Percentiles rank a stretch among this genome's conserved stretches.
phyloP scores from a whole-genome alignment of 306 rosid species.

The Fagus sylvatica region DNA sequence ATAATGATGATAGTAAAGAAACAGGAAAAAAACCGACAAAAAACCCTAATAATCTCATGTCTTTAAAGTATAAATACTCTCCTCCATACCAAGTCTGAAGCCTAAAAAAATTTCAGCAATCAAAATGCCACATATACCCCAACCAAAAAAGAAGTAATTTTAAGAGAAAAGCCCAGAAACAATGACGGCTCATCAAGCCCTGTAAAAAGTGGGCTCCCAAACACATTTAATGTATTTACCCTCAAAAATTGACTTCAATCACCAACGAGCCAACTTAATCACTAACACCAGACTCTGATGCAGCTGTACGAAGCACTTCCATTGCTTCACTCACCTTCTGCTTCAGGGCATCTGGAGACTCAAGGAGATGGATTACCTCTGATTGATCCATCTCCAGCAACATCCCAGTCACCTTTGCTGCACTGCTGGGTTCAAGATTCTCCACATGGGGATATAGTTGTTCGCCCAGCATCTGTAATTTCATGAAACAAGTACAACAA shows the following conservation, averaged over 20 bases:
- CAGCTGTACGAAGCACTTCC: slow-evolving; percentile 70
- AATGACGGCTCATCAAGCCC: slow-evolving; percentile 27
- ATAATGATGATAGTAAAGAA: slow-evolving; percentile 1
- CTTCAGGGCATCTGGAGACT: slow-evolving; percentile 82
- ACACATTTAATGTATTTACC: slow-evolving; percentile 6
- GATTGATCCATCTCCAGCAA: slow-evolving; percentile 94
- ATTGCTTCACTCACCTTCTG: slow-evolving; percentile 82
- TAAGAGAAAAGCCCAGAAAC: slow-evolving; percentile 4
- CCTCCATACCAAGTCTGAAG: slow-evolving; percentile 23
- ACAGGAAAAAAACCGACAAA: slow-evolving; percentile 15
- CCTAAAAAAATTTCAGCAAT: neutral
- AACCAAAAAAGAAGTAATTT: slow-evolving; percentile 10
- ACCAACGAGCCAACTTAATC: slow-evolving; percentile 56
- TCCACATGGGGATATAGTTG: slow-evolving; percentile 84
- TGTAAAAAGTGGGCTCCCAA: slow-evolving; percentile 18
- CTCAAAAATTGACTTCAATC: slow-evolving; percentile 37
- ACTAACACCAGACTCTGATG: slow-evolving; percentile 50
- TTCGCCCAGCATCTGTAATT: slow-evolving; percentile 81
- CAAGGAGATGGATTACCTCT: slow-evolving; percentile 91
- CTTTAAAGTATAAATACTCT: slow-evolving; percentile 2
- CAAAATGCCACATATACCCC: slow-evolving; percentile 9
- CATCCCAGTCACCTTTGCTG: slow-evolving; percentile 92
- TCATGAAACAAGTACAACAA: slow-evolving; percentile 4
- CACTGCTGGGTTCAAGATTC: slow-evolving; percentile 49
- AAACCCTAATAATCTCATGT: slow-evolving; percentile 8